These are phyloP conservation scores for Candida dajiaensis DNA, from an alignment of 805 yeast species.

Conservation along the genomic window DNA sequence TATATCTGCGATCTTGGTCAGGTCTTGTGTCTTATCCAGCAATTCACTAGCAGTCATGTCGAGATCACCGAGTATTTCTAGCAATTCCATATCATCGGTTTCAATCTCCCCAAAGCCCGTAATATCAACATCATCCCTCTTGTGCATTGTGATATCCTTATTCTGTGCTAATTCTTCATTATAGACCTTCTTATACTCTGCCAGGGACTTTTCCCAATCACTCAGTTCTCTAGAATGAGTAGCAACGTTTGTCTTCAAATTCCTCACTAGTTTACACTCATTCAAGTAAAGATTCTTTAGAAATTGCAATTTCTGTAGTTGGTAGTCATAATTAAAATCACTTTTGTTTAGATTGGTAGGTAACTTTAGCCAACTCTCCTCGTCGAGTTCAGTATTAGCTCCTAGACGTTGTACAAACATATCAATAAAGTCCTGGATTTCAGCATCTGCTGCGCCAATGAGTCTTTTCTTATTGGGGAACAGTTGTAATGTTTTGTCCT, in stretches of 20 bases:
- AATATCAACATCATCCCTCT: neutral
- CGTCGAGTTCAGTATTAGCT: neutral
- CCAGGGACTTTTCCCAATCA: slow-evolving; percentile 7
- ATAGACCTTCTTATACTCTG: slow-evolving; percentile 10
- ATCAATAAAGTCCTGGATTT: slow-evolving; percentile 7
- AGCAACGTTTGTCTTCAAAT: slow-evolving; percentile 7
- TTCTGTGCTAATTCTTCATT: slow-evolving; percentile 6
- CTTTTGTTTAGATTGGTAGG: slow-evolving; percentile 10
- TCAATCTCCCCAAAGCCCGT: neutral
- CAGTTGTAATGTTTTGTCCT: slow-evolving; percentile 10
- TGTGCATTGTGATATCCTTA: slow-evolving; percentile 4
- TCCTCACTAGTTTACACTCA: slow-evolving; percentile 15
- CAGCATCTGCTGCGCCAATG: slow-evolving; percentile 2
- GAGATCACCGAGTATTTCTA: neutral
- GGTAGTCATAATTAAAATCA: slow-evolving; percentile 20
- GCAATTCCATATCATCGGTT: neutral
- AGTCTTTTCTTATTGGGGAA: slow-evolving; percentile 2
- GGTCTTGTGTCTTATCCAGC: neutral
- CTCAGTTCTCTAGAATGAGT: slow-evolving; percentile 9
- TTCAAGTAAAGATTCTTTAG: slow-evolving; percentile 13
- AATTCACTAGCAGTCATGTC: neutral
- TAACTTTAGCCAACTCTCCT: slow-evolving; percentile 4
- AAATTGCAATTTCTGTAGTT: slow-evolving; percentile 12
- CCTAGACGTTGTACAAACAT: slow-evolving; percentile 8
- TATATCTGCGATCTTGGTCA: neutral